Base-by-base conservation (phyloP, 2,329 filamentous ascomycete species). In the Onygenales sp. region DNA sequence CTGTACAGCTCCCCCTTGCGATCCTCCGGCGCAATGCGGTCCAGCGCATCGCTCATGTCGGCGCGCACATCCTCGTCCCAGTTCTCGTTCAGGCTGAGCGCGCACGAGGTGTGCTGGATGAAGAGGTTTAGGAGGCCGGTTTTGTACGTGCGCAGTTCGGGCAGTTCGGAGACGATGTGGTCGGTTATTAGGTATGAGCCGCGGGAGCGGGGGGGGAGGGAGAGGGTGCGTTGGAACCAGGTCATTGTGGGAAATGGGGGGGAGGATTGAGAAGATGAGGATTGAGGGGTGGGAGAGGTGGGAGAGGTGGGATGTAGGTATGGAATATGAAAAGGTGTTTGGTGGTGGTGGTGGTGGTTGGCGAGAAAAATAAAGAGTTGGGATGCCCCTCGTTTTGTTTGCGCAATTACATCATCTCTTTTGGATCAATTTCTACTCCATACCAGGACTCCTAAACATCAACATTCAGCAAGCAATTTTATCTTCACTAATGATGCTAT, bases 1-100 rank as follows among this genome's bases (percentile, higher is more conserved):
- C 88, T 76, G 72, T 97, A 98, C 45, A 97, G 69, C 7, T 81
- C 78, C 2, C 86, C 85, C 66, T 84, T 85, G 27, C 78, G 80
- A 53, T 94, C 91, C 64, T 88, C 87, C 0, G 91, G 90, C 43
- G 86, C 93, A 63, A 98, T 87, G 44, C 90, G 79, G 70, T 98
- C 92, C 60, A 98, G 76, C 46, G 92, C 89, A 74, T 96, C 89
- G 65, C 83, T 89, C 92, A 97, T 95, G 71, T 98, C 90, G 42
- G 80, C 80, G 55, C 90, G 81, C n/a, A 98, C 93, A 72, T 94
- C 89, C 45, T 75, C 71, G 66, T 91, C 89, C 75, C 76, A 86
- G 74, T 97, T 97, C 79, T 98, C 93, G 67, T 98, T 98, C 63
- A 98, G 75, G 56, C 83, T 88, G 51, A 98, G 78, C 10, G 87